phyloP scores from a whole-genome alignment of 2,329 filamentous ascomycete genomes.

The Talaromyces sp. region DNA sequence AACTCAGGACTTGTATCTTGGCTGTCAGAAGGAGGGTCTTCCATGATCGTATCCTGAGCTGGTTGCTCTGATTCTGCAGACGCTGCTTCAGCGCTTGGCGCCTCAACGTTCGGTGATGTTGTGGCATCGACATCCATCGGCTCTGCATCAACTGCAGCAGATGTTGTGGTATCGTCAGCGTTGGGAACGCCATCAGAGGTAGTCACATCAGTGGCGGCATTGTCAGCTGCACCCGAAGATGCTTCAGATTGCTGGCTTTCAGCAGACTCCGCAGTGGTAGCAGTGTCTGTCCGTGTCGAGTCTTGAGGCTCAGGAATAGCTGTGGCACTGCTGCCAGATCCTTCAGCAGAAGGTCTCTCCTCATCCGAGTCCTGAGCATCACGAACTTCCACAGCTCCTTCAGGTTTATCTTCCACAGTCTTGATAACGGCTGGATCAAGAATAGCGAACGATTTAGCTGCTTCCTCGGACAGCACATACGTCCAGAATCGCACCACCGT shows the following conservation, averaged over 20 bases:
- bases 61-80: neutral
- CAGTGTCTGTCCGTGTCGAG: neutral
- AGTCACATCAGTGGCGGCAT: constrained; percentile 7
- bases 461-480: constrained; percentile 33
- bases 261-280: neutral
- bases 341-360: constrained; percentile 12
- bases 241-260: neutral
- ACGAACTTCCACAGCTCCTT: constrained; percentile 28
- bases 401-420: constrained; percentile 26
- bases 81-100: neutral
- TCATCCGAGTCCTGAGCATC: constrained; percentile 23
- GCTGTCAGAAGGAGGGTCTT: constrained; percentile 16
- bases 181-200: constrained; percentile 10
- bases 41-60: constrained; percentile 15
- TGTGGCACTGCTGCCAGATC: constrained; percentile 8
- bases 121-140: constrained; percentile 19
- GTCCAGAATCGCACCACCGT: constrained; percentile 35
- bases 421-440: constrained; percentile 26
- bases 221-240: constrained; percentile 1
- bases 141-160: constrained; percentile 25
- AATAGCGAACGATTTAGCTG: constrained; percentile 32
- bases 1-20: constrained; percentile 5
- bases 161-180: constrained; percentile 25
- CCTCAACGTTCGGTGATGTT: constrained; percentile 6
- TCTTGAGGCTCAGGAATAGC: neutral